Conservation (phyloP, 2,329 filamentous ascomycete genomes). For the Fusarium nurragi region DNA sequence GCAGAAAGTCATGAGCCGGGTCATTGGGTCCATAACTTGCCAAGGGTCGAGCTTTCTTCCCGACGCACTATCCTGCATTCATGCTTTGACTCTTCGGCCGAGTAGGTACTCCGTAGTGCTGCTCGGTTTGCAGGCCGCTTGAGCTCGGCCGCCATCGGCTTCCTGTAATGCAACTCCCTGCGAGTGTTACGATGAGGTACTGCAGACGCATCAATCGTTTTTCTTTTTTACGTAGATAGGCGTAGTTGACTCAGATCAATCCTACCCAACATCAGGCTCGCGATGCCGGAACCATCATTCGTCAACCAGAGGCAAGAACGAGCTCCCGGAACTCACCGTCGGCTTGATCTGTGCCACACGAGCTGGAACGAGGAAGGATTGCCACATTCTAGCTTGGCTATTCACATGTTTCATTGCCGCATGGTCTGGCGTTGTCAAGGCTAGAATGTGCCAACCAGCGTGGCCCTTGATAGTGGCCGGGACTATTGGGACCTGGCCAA, state of each 20-base stretch:
- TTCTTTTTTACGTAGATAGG: not conserved
- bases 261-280: not conserved
- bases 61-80: slow-evolving; percentile 3
- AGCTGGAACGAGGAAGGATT: slow-evolving; percentile 12
- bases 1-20: slow-evolving; percentile 25
- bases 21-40: slow-evolving; percentile 9
- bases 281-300: slow-evolving; percentile 5
- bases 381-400: slow-evolving; percentile 25
- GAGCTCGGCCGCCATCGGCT: slow-evolving; percentile 32
- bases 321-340: slow-evolving; percentile 19
- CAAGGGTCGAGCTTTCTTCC: slow-evolving; percentile 18
- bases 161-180: slow-evolving; percentile 13
- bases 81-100: slow-evolving; percentile 29
- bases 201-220: not conserved
- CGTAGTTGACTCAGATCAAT: slow-evolving; percentile 9
- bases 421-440: slow-evolving; percentile 9
- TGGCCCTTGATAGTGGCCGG: slow-evolving; percentile 19
- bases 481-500: slow-evolving; percentile 17
- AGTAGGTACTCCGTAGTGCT: slow-evolving; percentile 22
- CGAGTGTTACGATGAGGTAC: not conserved
- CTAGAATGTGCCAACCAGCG: slow-evolving; percentile 18
- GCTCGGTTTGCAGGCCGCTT: slow-evolving; percentile 13
- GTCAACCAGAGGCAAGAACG: not conserved
- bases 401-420: slow-evolving; percentile 8
- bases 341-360: slow-evolving; percentile 24